A percentile compares a stretch with the other conserved stretches of the same genome.
Conservation (phyloP, 2,329 filamentous ascomycete species). For the Penicillium sp. region DNA sequence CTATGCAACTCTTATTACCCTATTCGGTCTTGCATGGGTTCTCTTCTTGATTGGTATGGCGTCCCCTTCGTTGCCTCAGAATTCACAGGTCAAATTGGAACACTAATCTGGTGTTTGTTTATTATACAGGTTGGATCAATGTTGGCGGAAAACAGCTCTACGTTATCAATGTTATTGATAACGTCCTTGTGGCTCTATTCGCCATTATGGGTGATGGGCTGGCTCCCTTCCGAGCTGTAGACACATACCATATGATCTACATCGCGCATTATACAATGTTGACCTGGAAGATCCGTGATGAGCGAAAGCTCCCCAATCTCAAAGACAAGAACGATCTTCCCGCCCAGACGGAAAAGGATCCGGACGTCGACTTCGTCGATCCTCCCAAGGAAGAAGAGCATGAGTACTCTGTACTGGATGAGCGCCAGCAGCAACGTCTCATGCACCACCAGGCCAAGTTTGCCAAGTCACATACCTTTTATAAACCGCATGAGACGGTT, state of each 20-base stretch:
- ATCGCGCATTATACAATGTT: constrained; percentile 74
- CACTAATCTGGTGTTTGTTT: constrained; percentile 10
- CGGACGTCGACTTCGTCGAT: constrained; percentile 54
- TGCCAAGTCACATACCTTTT: constrained; percentile 82
- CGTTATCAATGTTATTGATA: constrained; percentile 72
- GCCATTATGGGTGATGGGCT: constrained; percentile 73
- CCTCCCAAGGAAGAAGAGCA: constrained; percentile 54
- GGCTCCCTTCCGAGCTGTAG: constrained; percentile 75
- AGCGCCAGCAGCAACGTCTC: constrained; percentile 70
- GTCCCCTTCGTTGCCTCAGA: background rate
- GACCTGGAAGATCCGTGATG: constrained; percentile 70
- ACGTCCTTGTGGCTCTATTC: constrained; percentile 73
- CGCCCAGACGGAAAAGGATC: constrained; percentile 47
- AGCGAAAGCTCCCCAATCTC: constrained; percentile 66
- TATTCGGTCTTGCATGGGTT: constrained; percentile 87
- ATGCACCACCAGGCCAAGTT: constrained; percentile 81
- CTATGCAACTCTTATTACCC: constrained; percentile 80
- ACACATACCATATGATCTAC: constrained; percentile 87
- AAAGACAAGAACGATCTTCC: constrained; percentile 74
- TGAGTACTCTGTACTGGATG: constrained; percentile 68
- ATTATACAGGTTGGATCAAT: constrained; percentile 75
- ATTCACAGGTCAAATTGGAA: too few species aligned
- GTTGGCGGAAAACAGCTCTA: constrained; percentile 75
- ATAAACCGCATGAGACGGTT: constrained; percentile 84
- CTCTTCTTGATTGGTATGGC: constrained; percentile 78